Percentiles rank a stretch among this genome's conserved stretches.
Evolutionary conservation across 2,329 filamentous ascomycete genomes (phyloP).

Genomic region (Conoideocrella luteorostrata): DNA sequence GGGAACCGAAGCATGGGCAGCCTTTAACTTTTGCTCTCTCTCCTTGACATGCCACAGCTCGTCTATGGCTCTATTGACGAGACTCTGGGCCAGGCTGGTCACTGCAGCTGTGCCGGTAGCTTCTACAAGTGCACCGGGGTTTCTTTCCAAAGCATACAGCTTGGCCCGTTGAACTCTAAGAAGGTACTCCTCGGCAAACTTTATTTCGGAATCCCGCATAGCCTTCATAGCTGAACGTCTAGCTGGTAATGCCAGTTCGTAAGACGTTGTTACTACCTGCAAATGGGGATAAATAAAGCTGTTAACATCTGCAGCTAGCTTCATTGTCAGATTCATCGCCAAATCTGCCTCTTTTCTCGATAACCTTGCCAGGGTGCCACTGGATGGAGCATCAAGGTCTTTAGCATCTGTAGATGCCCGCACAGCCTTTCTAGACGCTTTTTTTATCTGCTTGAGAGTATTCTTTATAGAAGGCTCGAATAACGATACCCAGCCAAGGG

Average conservation of each 20-base stretch:
- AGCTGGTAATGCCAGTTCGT: background rate
- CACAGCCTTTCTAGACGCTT: background rate
- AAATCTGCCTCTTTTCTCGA: background rate
- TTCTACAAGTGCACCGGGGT: background rate
- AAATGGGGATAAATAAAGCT: background rate
- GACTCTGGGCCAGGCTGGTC: background rate
- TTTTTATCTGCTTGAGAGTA: background rate
- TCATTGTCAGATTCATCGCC: background rate
- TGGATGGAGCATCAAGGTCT: background rate
- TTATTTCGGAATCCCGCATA: background rate
- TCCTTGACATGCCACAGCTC: background rate
- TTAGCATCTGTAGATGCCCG: background rate
- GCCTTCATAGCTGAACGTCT: background rate
- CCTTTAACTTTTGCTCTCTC: too few relatives aligned
- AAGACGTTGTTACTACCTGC: background rate
- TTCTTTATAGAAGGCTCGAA: background rate
- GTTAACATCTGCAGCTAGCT: background rate
- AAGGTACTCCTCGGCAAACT: background rate
- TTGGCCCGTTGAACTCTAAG: background rate
- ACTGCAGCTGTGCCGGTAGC: background rate
- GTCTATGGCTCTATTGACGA: background rate
- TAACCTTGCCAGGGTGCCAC: background rate
- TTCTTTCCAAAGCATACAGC: background rate
- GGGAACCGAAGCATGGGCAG: too few relatives aligned
- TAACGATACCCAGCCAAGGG: background rate